Base-by-base conservation (phyloP, 345 rosid genomes). In the Eucalyptus pauciflora region DNA sequence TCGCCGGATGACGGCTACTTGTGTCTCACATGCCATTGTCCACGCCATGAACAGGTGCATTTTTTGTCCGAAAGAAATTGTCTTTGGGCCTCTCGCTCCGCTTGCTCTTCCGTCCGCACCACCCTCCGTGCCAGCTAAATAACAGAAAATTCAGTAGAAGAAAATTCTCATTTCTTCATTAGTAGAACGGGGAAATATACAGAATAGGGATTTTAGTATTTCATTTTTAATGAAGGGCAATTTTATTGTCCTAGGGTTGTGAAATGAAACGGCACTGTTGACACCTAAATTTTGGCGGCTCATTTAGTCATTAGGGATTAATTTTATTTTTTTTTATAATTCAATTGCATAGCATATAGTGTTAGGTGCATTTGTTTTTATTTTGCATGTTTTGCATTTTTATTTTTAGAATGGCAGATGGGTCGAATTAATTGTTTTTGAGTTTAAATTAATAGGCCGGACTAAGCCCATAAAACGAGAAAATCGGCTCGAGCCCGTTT, bases 51-150 rank as follows among this genome's bases (percentile, higher is more conserved):
- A 29, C 33, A 3, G 4, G 69, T 16, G 69, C 69, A 62, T 62
- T 62, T 27, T 62, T 62, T 60, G 33, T 62, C 31, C 16, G 31
- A 62, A 62, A 62, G 69, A 29, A 62, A 62, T 27, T 29, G 8
- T 33, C 69, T 12, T 8, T 29, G 4, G 69, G 69, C 33, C 69
- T 29, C 69, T 16, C 14, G 33, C 69, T 29, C 16, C 33, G 0
- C 69, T 62, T 0, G 16, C 69, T 6, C 31, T 27, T 29, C 17
- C 8, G 8, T 62, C 17, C 0, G 2, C 0, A 13, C 69, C 33
- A 27, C 31, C 29, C 69, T 29, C 69, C 16, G 4, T 62, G 14
- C 16, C 16, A 12, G 69, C 31, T 62, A 62, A 29, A 27, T 27
- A 27, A 13, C 31, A 27, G 4, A 62, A 62, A 62, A 62, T 29